Conservation (phyloP, 2,329 filamentous ascomycete species). For the Leptodontidium sp. region DNA sequence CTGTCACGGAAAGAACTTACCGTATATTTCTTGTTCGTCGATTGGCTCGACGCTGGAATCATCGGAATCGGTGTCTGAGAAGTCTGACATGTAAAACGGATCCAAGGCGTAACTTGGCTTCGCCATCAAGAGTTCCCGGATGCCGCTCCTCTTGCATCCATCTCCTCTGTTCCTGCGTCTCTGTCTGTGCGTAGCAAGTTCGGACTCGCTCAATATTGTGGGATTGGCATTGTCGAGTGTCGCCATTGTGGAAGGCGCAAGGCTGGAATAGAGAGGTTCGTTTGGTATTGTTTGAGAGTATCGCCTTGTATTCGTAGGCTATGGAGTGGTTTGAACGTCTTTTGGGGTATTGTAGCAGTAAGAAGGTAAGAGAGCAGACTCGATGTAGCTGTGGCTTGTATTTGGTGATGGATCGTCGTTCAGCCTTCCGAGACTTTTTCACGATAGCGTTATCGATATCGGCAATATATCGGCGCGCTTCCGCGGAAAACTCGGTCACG, state of each 20-base stretch:
- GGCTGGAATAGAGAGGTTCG: conserved; percentile 1
- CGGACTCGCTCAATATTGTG: conserved; percentile 85
- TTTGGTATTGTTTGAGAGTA: background rate
- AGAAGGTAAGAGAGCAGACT: too few relatives aligned
- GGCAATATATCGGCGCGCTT: background rate
- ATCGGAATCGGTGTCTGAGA: conserved; percentile 51
- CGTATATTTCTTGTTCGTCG: conserved; percentile 96
- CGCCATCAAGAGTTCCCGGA: conserved; percentile 42
- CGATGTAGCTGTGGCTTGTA: background rate
- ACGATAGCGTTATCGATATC: conserved; percentile 10
- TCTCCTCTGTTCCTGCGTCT: conserved; percentile 58
- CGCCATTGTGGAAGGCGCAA: conserved; percentile 10
- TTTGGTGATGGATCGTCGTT: background rate
- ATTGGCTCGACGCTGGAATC: conserved; percentile 80
- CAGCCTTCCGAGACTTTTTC: conserved; percentile 1
- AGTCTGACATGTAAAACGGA: conserved; percentile 47
- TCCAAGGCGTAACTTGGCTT: conserved; percentile 45
- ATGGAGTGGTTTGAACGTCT: background rate
- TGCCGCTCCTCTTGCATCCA: conserved; percentile 41
- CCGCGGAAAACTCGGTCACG: background rate
- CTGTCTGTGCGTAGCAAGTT: conserved; percentile 82
- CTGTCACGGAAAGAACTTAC: conserved; percentile 54
- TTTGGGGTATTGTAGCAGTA: background rate
- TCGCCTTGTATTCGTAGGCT: background rate
- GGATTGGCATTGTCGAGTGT: conserved; percentile 83